These are phyloP conservation scores for Pythium scleroteichum DNA, from an alignment of 352 stramenopile genomes.

Conservation along the genomic window DNA sequence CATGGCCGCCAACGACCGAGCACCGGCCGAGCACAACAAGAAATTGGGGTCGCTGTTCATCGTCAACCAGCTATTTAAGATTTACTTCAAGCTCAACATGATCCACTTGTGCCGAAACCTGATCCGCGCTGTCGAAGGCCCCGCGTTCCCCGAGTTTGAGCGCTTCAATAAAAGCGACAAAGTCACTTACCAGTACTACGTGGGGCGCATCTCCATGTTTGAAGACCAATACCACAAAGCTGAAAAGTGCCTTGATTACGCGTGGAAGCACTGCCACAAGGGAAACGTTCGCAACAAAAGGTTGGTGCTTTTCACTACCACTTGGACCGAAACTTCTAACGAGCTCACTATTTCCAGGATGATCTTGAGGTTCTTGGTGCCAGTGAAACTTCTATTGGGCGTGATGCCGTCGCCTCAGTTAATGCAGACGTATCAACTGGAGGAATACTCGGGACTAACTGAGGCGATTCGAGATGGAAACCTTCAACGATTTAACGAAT, in stretches of 20 bases:
- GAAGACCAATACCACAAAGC: constrained; percentile 96
- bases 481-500: constrained; percentile 92
- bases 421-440: constrained; percentile 88
- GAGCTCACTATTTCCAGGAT: constrained; percentile 39
- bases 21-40: constrained; percentile 78
- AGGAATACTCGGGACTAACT: constrained; percentile 87
- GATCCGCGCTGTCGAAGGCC: constrained; percentile 81
- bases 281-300: constrained; percentile 89
- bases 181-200: constrained; percentile 96
- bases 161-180: constrained; percentile 86
- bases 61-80: constrained; percentile 96
- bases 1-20: constrained; percentile 84
- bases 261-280: constrained; percentile 91
- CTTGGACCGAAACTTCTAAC: not conserved
- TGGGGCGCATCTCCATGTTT: constrained; percentile 96
- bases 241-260: constrained; percentile 93
- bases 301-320: constrained; percentile 7
- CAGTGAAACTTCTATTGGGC: constrained; percentile 93
- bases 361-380: constrained; percentile 95
- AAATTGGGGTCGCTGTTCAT: constrained; percentile 89
- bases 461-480: constrained; percentile 92
- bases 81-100: constrained; percentile 96
- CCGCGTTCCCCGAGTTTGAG: constrained; percentile 78
- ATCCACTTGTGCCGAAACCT: constrained; percentile 96
- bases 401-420: constrained; percentile 90